A percentile compares a stretch with the other conserved stretches of the same genome.
phyloP scores from a whole-genome alignment of 2,329 filamentous ascomycete genomes.

The Fusarium bactridioides region DNA sequence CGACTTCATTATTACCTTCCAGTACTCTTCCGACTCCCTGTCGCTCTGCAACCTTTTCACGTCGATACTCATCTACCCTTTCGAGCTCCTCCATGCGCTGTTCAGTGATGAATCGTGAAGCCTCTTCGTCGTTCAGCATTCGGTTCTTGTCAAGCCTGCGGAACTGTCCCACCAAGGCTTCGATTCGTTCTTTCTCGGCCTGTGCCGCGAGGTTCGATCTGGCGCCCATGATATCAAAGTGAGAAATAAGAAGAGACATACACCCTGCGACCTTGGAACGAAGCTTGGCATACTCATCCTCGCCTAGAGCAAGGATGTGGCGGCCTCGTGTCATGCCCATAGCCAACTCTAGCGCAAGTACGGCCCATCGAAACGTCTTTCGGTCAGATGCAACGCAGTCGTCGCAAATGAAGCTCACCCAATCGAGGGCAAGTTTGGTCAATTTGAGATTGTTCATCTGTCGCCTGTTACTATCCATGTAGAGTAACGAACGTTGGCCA shows the following conservation, averaged over 20 bases:
- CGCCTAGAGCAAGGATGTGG: conserved; percentile 89
- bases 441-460: conserved; percentile 98
- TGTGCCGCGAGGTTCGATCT: conserved; percentile 92
- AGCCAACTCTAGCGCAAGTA: conserved; percentile 92
- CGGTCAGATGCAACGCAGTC: conserved; percentile 94
- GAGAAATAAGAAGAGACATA: conserved; percentile 96
- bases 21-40: conserved; percentile 89
- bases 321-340: conserved; percentile 97
- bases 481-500: conserved; percentile 89
- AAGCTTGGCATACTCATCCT: conserved; percentile 84
- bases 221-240: conserved; percentile 99
- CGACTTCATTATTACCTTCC: conserved; percentile 94
- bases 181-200: conserved; percentile 87
- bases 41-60: conserved; percentile 82
- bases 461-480: conserved; percentile 94
- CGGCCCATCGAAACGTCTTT: conserved; percentile 97
- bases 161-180: conserved; percentile 79
- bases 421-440: conserved; percentile 91
- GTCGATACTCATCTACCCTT: conserved; percentile 79
- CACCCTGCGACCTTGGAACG: conserved; percentile 92
- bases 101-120: conserved; percentile 74
- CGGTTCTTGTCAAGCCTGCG: conserved; percentile 80
- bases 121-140: conserved; percentile 83
- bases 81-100: conserved; percentile 77
- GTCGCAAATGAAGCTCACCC: conserved; percentile 97